phyloP scores from a whole-genome alignment of 2,329 filamentous ascomycete genomes.

The Fusarium tuaranense region DNA sequence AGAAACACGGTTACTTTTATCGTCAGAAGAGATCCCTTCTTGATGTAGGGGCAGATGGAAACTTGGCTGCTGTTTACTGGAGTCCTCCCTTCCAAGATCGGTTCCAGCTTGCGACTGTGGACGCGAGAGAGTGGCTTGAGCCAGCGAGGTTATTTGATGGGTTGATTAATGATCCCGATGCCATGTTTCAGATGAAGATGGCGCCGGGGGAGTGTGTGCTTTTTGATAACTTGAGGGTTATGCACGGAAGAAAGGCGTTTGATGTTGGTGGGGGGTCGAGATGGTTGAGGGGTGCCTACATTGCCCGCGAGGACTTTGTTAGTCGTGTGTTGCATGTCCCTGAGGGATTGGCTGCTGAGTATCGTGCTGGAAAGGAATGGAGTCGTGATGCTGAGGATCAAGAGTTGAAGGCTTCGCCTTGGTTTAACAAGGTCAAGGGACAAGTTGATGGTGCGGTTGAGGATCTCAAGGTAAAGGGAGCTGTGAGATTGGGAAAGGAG shows the following conservation, averaged over 20 bases:
- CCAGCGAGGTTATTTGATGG: constrained; percentile 68
- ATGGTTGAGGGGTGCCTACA: constrained; percentile 89
- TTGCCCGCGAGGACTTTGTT: constrained; percentile 65
- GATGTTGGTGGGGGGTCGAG: constrained; percentile 73
- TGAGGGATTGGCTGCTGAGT: constrained; percentile 38
- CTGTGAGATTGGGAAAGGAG: constrained; percentile 27
- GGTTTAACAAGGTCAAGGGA: constrained; percentile 40
- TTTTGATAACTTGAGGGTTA: constrained; percentile 89
- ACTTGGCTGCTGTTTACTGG: constrained; percentile 63
- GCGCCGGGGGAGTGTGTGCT: constrained; percentile 87
- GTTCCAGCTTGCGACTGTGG: constrained; percentile 46
- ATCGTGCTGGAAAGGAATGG: constrained; percentile 42
- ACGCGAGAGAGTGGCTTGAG: constrained; percentile 56
- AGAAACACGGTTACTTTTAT: constrained; percentile 74
- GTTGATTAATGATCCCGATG: constrained; percentile 66
- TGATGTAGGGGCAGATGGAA: constrained; percentile 39
- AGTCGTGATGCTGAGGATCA: constrained; percentile 39
- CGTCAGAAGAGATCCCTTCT: constrained; percentile 68
- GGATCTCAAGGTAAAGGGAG: constrained; percentile 37
- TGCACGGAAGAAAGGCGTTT: constrained; percentile 86
- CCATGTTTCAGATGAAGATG: constrained; percentile 78
- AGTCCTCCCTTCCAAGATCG: constrained; percentile 83
- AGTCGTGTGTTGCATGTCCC: constrained; percentile 52
- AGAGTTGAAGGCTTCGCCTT: constrained; percentile 40
- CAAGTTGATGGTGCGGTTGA: constrained; percentile 23